Evolutionary conservation across 2,329 filamentous ascomycete species (phyloP), one percentile per base, ranked within the genome.

Genomic region (Exophiala spinifera): DNA sequence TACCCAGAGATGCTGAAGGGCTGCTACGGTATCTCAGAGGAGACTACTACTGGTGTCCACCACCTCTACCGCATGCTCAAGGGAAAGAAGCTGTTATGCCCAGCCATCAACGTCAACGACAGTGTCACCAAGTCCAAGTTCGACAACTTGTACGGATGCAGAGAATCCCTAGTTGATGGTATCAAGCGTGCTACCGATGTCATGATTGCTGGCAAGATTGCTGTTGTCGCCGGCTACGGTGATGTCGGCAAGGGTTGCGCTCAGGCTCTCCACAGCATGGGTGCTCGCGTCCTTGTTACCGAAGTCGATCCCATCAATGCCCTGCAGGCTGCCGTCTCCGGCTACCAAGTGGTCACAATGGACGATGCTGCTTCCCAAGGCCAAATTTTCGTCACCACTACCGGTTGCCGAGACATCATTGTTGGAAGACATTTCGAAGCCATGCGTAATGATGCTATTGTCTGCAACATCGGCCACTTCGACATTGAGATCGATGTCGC

Each of bases 181-280:
- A 97, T 99, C 86, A 99, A 97, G 89, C 92, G 92, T 81, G 92
- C 94, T 69, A 99, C 94, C 76, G 92, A 99, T 81, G 94, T 97
- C 78, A 99, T 99, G 94, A 92, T 97, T 82, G 94, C 94, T 72
- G 94, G 94, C 76, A 97, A 99, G 88, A 85, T 96, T 70, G 91
- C 89, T 65, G 91, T 97, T 66, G 94, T 99, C 66, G 94, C 94
- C 70, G 94, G 94, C 75, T 99, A 87, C 82, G 92, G 92, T 86
- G 92, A 99, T 78, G 94, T 99, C 75, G 92, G 92, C 76, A 99
- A 99, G 87, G 92, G 92, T 69, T 97, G 94, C 75, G 91, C 92
- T 70, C 84, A 94, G 81, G 92, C 92, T 71, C 90, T 99, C 63
- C 87, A 90, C 79, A 87, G 87, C 79, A 96, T 97, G 91, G 92